Conservation (phyloP, 1,139 yeast genomes). For the Scheffersomyces illinoinensis region DNA sequence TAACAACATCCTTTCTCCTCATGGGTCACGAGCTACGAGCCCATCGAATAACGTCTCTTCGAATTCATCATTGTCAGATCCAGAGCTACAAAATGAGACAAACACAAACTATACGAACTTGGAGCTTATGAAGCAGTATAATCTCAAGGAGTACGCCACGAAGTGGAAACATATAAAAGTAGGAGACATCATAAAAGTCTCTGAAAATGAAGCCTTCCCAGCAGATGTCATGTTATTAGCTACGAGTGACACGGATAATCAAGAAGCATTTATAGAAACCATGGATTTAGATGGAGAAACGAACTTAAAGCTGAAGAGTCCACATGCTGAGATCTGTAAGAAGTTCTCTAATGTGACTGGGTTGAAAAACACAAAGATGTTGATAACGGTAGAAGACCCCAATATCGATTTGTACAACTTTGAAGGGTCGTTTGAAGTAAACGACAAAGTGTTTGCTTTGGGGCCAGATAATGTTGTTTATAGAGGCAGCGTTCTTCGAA, state of each 20-base stretch:
- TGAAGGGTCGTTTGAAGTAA: conserved; percentile 64
- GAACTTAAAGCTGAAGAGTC: conserved; percentile 71
- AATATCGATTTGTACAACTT: conserved; percentile 87
- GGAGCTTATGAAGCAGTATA: conserved; percentile 28
- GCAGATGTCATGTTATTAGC: conserved; percentile 80
- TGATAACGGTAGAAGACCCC: conserved; percentile 82
- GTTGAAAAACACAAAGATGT: conserved; percentile 50
- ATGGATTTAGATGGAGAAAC: conserved; percentile 99
- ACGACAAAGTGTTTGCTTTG: conserved; percentile 50
- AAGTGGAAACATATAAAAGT: conserved; percentile 80
- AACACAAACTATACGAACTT: conserved; percentile 2
- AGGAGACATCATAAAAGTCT: conserved; percentile 75
- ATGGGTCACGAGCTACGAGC: not conserved
- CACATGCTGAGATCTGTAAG: conserved; percentile 63
- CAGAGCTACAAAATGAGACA: not conserved
- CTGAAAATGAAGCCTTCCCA: conserved; percentile 89
- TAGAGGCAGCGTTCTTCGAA: conserved; percentile 86
- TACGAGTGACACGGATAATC: conserved; percentile 56
- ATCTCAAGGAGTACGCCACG: conserved; percentile 33
- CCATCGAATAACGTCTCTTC: conserved; percentile 1
- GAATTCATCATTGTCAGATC: conserved; percentile 7
- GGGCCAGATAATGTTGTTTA: conserved; percentile 81
- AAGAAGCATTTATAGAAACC: conserved; percentile 85
- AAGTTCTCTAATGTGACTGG: conserved; percentile 50
- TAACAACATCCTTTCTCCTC: not conserved